Percentiles rank a stretch among this genome's conserved stretches.
Evolutionary conservation across 1,284 basidiomycete genomes (phyloP).

Genomic region (Boletus smithii): DNA sequence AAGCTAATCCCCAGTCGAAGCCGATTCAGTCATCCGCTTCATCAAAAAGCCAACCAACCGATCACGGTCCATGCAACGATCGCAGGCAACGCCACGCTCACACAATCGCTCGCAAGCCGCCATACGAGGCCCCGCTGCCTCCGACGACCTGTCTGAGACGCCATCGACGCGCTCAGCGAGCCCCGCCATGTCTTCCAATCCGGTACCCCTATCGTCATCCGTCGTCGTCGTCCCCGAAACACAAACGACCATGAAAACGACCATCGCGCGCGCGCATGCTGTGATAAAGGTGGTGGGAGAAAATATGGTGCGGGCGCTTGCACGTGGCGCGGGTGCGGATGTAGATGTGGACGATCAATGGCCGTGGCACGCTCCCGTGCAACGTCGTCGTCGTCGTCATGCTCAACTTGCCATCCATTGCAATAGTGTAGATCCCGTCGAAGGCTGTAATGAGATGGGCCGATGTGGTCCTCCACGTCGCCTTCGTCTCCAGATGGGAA

Average conservation of each 20-base stretch:
- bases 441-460: slow-evolving; percentile 35
- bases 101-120: slow-evolving; percentile 25
- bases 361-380: neutral
- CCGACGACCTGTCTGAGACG: neutral
- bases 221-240: slow-evolving; percentile 40
- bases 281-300: slow-evolving; percentile 25
- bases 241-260: slow-evolving; percentile 38
- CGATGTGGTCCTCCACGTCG: slow-evolving; percentile 20
- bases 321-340: neutral
- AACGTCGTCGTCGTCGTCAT: slow-evolving; percentile 11
- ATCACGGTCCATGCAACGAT: slow-evolving; percentile 25
- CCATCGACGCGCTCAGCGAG: slow-evolving; percentile 4
- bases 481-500: slow-evolving; percentile 33
- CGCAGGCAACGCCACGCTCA: slow-evolving; percentile 30
- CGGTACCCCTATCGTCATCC: slow-evolving; percentile 40
- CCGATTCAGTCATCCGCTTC: neutral
- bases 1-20: neutral
- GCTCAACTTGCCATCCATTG: slow-evolving; percentile 19
- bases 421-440: slow-evolving; percentile 46
- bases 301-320: slow-evolving; percentile 18
- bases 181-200: slow-evolving; percentile 16
- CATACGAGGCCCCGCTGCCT: slow-evolving; percentile 18
- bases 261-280: slow-evolving; percentile 17
- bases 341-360: neutral
- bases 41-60: slow-evolving; percentile 28